Conservation (phyloP, 2,329 filamentous ascomycete species). For the Grosmannia serpens region DNA sequence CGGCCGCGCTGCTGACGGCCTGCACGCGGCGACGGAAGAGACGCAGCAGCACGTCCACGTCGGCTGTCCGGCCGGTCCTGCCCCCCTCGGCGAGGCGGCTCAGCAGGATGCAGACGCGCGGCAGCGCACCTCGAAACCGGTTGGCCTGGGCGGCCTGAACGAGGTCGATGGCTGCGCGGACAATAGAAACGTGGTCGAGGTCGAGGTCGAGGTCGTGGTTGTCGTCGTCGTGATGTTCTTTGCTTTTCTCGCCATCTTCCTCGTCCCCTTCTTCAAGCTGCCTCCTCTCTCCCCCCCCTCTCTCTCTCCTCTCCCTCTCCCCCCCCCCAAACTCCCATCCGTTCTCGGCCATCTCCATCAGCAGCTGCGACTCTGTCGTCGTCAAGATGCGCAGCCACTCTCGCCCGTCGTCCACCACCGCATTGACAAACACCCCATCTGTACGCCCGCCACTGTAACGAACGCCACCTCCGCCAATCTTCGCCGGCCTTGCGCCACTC, state of each 20-base stretch:
- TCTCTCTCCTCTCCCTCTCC: not conserved
- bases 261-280: not conserved
- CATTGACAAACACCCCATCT: conserved; percentile 17
- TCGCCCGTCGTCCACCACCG: conserved; percentile 21
- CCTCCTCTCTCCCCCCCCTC: too few species aligned
- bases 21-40: conserved; percentile 10
- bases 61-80: conserved; percentile 7
- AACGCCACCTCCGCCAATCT: not conserved
- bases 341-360: conserved; percentile 20
- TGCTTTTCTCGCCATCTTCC: conserved; percentile 4
- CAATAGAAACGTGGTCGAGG: conserved; percentile 16
- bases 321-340: conserved; percentile 17
- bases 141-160: conserved; percentile 18
- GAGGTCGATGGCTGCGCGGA: conserved; percentile 16
- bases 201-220: conserved; percentile 10
- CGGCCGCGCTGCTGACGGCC: conserved; percentile 10
- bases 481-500: not conserved
- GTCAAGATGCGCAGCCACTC: conserved; percentile 23
- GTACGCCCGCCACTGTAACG: not conserved
- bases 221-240: conserved; percentile 5
- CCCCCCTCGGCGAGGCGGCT: conserved; percentile 16
- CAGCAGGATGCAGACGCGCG: conserved; percentile 17
- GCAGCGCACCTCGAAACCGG: conserved; percentile 15
- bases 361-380: conserved; percentile 18
- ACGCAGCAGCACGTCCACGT: conserved; percentile 17